Percentiles rank a stretch among this genome's conserved stretches.
Evolutionary conservation across 345 rosid genomes (phyloP).

Genomic region (Cardamine resedifolia): DNA sequence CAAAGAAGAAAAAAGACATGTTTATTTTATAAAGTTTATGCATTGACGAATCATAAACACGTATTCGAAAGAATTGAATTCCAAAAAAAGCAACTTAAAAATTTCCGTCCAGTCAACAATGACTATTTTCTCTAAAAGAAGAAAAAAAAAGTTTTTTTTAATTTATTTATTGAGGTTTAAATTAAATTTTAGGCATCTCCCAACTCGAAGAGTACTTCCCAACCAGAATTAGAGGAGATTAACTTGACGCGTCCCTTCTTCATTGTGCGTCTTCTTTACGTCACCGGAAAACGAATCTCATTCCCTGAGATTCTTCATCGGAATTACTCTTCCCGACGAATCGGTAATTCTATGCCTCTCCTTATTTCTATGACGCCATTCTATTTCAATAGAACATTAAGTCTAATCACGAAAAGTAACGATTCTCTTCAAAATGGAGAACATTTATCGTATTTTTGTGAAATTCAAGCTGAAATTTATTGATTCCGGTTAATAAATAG

Average conservation of each 20-base stretch:
- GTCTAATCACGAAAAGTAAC: background rate
- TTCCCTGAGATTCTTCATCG: constrained; percentile 2
- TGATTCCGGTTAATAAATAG: background rate
- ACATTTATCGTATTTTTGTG: background rate
- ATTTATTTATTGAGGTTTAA: constrained; percentile 1
- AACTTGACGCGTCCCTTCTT: constrained; percentile 22
- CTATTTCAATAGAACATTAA: background rate
- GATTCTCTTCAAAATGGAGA: background rate
- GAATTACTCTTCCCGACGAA: background rate
- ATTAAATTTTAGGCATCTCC: constrained; percentile 6
- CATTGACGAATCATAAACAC: background rate
- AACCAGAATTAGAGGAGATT: constrained; percentile 25
- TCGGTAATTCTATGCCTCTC: constrained; percentile 14
- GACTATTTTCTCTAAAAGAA: background rate
- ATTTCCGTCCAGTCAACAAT: background rate
- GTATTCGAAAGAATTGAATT: background rate
- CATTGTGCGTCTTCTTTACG: constrained; percentile 1
- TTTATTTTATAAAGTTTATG: background rate
- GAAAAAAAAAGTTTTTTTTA: no score
- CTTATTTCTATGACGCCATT: background rate
- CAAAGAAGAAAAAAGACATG: background rate
- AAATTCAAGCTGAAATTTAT: background rate
- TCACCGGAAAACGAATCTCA: background rate
- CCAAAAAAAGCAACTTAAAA: background rate
- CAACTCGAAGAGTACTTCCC: background rate